A percentile compares a stretch with the other conserved stretches of the same genome.
Conservation (phyloP, 805 yeast species). For the Nakazawaea ernobii region DNA sequence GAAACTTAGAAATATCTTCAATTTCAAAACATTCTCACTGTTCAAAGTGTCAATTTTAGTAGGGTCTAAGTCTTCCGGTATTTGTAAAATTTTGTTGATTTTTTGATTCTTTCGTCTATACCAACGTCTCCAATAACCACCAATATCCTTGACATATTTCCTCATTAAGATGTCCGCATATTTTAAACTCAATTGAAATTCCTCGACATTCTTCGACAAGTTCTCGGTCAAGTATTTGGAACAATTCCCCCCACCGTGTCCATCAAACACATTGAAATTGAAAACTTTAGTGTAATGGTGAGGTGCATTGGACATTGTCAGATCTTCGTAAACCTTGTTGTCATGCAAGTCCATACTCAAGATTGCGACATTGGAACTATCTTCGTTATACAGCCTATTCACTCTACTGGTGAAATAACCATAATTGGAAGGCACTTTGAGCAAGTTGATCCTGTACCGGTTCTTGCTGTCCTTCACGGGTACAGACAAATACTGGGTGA, state of each 20-base stretch:
- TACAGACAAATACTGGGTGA: slow-evolving; percentile 25
- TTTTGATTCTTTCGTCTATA: slow-evolving; percentile 36
- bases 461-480: slow-evolving; percentile 18
- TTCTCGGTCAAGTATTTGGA: slow-evolving; percentile 51
- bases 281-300: slow-evolving; percentile 36
- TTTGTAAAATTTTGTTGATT: slow-evolving; percentile 7
- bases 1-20: slow-evolving; percentile 60
- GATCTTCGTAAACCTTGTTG: slow-evolving; percentile 11
- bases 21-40: slow-evolving; percentile 48
- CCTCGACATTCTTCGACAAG: slow-evolving; percentile 50
- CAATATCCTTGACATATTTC: slow-evolving; percentile 54
- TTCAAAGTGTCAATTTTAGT: slow-evolving; percentile 7
- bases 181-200: slow-evolving; percentile 28
- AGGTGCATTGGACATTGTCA: slow-evolving; percentile 6
- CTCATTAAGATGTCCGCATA: slow-evolving; percentile 37
- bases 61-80: slow-evolving; percentile 8
- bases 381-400: slow-evolving; percentile 77
- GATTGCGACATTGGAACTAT: slow-evolving; percentile 57
- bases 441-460: slow-evolving; percentile 45
- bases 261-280: slow-evolving; percentile 79
- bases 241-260: slow-evolving; percentile 88
- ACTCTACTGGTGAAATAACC: slow-evolving; percentile 80
- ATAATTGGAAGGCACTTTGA: slow-evolving; percentile 63
- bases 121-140: slow-evolving; percentile 85
- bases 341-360: slow-evolving; percentile 21